A percentile compares a stretch with the other conserved stretches of the same genome.
Evolutionary conservation across 2,329 filamentous ascomycete genomes (phyloP).

Genomic region (Calonectria montana): DNA sequence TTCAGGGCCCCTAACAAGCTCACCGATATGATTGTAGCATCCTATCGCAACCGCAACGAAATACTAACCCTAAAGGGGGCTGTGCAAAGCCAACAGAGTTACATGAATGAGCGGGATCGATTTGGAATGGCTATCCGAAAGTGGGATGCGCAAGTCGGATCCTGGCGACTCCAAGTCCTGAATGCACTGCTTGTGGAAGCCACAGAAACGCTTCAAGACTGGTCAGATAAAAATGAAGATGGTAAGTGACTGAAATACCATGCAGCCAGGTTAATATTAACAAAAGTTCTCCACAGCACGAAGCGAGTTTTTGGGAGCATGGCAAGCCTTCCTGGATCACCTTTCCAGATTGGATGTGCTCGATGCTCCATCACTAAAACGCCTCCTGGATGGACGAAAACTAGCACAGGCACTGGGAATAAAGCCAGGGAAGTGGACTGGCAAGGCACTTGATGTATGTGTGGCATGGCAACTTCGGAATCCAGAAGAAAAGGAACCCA

Average conservation of each 20-base stretch:
- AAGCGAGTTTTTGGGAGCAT: slow-evolving; percentile 58
- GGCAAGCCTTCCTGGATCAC: slow-evolving; percentile 68
- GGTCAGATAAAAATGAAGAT: slow-evolving; percentile 40
- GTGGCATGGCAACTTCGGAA: slow-evolving; percentile 91
- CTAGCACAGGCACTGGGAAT: slow-evolving; percentile 75
- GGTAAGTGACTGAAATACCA: slow-evolving; percentile 49
- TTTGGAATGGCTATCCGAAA: slow-evolving; percentile 80
- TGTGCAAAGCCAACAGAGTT: slow-evolving; percentile 58
- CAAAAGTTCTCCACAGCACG: slow-evolving; percentile 49
- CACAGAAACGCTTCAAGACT: slow-evolving; percentile 52
- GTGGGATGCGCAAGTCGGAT: slow-evolving; percentile 72
- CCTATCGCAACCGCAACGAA: slow-evolving; percentile 69
- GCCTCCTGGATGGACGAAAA: slow-evolving; percentile 79
- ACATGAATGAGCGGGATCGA: slow-evolving; percentile 66
- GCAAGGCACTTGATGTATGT: slow-evolving; percentile 79
- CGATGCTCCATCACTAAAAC: slow-evolving; percentile 68
- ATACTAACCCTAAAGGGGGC: slow-evolving; percentile 73
- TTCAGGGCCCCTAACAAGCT: slow-evolving; percentile 84
- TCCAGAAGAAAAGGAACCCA: slow-evolving; percentile 70
- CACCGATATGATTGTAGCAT: slow-evolving; percentile 73
- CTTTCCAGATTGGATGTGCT: slow-evolving; percentile 65
- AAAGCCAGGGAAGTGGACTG: slow-evolving; percentile 88
- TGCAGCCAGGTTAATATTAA: slow-evolving; percentile 10
- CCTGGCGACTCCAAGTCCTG: slow-evolving; percentile 79
- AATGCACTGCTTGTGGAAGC: slow-evolving; percentile 76